A percentile compares a stretch with the other conserved stretches of the same genome.
Conservation (phyloP, 2,329 filamentous ascomycete species). For the Bisporella sp. region DNA sequence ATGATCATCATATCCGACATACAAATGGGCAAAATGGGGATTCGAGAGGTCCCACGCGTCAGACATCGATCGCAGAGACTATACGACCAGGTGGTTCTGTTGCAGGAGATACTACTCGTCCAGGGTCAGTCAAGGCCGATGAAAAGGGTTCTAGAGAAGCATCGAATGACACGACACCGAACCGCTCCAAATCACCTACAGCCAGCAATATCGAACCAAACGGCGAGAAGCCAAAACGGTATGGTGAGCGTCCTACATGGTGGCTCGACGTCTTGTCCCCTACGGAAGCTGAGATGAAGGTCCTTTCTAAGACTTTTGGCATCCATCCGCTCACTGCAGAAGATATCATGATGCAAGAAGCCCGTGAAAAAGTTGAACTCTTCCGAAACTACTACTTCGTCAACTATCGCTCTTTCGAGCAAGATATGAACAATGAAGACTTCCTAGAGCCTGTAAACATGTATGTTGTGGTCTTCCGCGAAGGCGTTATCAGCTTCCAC, state of each 20-base stretch:
- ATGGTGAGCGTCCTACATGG: conserved; percentile 85
- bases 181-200: conserved; percentile 29
- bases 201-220: conserved; percentile 3
- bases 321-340: conserved; percentile 94
- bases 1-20: conserved; percentile 23
- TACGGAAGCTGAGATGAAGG: conserved; percentile 92
- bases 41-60: conserved; percentile 38
- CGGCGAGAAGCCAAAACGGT: conserved; percentile 44
- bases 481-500: conserved; percentile 93
- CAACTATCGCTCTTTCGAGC: conserved; percentile 96
- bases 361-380: conserved; percentile 94
- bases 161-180: conserved; percentile 20
- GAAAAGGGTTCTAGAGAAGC: conserved; percentile 10
- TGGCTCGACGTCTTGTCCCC: conserved; percentile 92
- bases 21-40: conserved; percentile 31
- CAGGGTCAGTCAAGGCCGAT: conserved; percentile 5
- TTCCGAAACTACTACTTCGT: conserved; percentile 98
- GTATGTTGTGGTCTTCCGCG: conserved; percentile 94
- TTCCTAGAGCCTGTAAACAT: conserved; percentile 95
- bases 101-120: conserved; percentile 3
- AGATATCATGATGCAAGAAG: conserved; percentile 95
- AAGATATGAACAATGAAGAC: conserved; percentile 81
- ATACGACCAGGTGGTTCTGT: conserved; percentile 1
- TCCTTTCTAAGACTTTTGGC: conserved; percentile 84
- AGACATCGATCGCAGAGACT: conserved; percentile 21